A percentile compares a stretch with the other conserved stretches of the same genome.
Evolutionary conservation across 2,329 filamentous ascomycete species (phyloP).

Genomic region (Claviceps sorghi): DNA sequence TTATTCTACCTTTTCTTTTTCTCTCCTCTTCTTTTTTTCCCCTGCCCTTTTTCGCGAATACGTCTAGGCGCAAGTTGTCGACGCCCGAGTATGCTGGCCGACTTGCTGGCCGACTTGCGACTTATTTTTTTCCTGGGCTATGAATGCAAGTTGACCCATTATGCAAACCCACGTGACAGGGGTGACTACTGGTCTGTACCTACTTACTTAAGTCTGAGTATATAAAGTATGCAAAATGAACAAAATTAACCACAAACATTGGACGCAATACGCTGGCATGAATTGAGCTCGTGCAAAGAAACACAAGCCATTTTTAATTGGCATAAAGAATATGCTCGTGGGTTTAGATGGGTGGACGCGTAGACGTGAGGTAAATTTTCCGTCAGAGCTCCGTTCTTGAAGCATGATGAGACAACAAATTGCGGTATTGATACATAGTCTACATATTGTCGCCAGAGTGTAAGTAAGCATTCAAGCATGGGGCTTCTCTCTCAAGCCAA

Average conservation of each 20-base stretch:
- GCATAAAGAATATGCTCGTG: neutral
- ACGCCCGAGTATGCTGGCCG: neutral
- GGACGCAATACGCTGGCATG: neutral
- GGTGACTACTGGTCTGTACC: neutral
- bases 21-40: no score
- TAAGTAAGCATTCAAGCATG: slow-evolving; percentile 22
- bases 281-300: neutral
- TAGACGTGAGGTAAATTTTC: neutral
- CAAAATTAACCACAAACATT: neutral
- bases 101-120: no score
- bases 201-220: no score
- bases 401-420: neutral
- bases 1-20: no score
- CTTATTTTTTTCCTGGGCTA: slow-evolving; percentile 13
- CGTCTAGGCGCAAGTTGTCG: neutral
- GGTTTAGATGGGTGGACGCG: neutral
- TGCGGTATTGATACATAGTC: slow-evolving; percentile 5
- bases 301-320: neutral
- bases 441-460: neutral
- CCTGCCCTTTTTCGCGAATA: no score
- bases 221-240: neutral
- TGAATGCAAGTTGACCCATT: neutral
- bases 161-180: slow-evolving; percentile 6
- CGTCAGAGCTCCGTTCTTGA: neutral
- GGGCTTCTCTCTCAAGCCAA: slow-evolving; percentile 28